These are phyloP conservation scores for Apiotrichum laibachii DNA, from an alignment of 1,284 basidiomycete genomes.

Conservation along the genomic window DNA sequence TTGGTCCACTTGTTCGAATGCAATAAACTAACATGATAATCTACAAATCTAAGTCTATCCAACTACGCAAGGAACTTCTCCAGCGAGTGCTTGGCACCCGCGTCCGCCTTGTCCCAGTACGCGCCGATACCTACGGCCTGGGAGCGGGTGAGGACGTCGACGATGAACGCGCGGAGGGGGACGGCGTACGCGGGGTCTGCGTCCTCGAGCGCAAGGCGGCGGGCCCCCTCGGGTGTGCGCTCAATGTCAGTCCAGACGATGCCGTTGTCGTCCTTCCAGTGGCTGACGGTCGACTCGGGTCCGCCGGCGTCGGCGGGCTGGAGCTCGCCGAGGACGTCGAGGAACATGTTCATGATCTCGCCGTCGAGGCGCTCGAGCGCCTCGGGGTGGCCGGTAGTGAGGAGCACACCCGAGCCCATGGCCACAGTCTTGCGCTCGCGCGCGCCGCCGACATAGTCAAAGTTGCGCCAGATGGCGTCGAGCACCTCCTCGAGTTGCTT, in stretches of 20 bases:
- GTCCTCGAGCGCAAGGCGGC: conserved; percentile 40
- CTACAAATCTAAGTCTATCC: not conserved
- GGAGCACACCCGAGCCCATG: conserved; percentile 45
- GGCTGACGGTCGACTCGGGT: conserved; percentile 32
- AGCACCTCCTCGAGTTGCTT: conserved; percentile 46
- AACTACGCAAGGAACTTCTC: conserved; percentile 38
- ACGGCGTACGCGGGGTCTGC: conserved; percentile 43
- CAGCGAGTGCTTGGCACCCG: conserved; percentile 40
- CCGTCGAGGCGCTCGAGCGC: conserved; percentile 57
- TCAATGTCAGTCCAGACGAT: conserved; percentile 40
- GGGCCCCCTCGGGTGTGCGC: conserved; percentile 39
- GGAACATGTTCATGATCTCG: conserved; percentile 70
- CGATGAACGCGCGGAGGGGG: conserved; percentile 41
- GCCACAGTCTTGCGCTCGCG: conserved; percentile 48
- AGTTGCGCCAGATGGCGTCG: conserved; percentile 52
- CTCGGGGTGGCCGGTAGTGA: conserved; percentile 71
- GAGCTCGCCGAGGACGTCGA: conserved; percentile 83
- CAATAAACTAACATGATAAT: not conserved
- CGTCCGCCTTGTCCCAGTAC: conserved; percentile 51
- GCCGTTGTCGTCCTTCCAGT: conserved; percentile 41
- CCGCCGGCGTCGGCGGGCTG: conserved; percentile 57
- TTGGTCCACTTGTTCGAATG: too few relatives aligned
- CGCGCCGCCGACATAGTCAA: conserved; percentile 50
- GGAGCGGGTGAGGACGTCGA: conserved; percentile 39
- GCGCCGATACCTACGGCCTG: conserved; percentile 42